A percentile compares a stretch with the other conserved stretches of the same genome.
Evolutionary conservation across 495 filamentous ascomycete genomes (phyloP).

Genomic region (Choiromyces venosus): DNA sequence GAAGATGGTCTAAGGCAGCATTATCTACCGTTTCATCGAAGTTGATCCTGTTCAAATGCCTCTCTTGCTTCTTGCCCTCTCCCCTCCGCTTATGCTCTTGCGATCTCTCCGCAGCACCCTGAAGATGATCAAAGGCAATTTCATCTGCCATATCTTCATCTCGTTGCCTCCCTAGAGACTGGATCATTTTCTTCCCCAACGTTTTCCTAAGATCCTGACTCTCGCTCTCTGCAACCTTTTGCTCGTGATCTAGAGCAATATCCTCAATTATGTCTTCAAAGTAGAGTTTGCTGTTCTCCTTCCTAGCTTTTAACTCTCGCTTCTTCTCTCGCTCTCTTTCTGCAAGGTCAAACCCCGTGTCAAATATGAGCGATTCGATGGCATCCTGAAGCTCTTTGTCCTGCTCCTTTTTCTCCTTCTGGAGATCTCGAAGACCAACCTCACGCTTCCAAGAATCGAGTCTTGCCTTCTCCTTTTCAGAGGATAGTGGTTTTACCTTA

Average conservation of each 20-base stretch:
- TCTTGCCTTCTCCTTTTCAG: background rate
- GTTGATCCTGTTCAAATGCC: background rate
- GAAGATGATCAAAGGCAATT: slow-evolving; percentile 19
- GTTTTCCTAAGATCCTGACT: slow-evolving; percentile 15
- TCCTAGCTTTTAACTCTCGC: background rate
- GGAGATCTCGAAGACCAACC: background rate
- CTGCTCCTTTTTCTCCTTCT: slow-evolving; percentile 1
- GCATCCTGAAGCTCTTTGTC: slow-evolving; percentile 1
- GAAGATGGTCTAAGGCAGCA: slow-evolving; percentile 9
- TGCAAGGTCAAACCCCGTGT: background rate
- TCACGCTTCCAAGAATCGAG: background rate
- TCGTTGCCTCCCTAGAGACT: background rate
- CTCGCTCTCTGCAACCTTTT: slow-evolving; percentile 13
- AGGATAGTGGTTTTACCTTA: background rate
- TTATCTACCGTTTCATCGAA: slow-evolving; percentile 13
- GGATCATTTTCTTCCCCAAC: background rate
- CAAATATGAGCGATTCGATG: background rate
- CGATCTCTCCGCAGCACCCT: slow-evolving; percentile 8
- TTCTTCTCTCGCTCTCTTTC: slow-evolving; percentile 4
- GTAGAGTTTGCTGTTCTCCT: background rate
- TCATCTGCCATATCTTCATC: slow-evolving; percentile 17
- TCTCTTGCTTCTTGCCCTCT: slow-evolving; percentile 10
- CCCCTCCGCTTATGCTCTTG: slow-evolving; percentile 6
- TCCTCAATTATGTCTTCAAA: slow-evolving; percentile 20
- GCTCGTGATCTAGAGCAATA: slow-evolving; percentile 23